Evolutionary conservation across 768 basidiomycete genomes (phyloP).

Genomic region (Podaxis sp.): DNA sequence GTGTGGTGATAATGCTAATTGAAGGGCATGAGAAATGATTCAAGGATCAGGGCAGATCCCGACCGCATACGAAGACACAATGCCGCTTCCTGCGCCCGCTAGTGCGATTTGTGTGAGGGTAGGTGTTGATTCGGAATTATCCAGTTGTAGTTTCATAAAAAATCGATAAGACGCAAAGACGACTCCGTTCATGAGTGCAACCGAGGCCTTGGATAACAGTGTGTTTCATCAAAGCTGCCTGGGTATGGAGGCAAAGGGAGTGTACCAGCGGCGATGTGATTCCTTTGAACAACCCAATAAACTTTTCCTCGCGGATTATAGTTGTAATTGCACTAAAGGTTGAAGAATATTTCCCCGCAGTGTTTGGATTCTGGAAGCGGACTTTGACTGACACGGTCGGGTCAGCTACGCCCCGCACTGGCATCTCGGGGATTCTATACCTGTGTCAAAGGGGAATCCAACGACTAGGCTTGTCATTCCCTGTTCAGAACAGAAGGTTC

Average conservation of each 20-base stretch:
- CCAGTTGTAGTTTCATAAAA: slow-evolving; percentile 66
- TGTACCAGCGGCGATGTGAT: slow-evolving; percentile 75
- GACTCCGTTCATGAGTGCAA: slow-evolving; percentile 79
- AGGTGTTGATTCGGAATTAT: slow-evolving; percentile 45
- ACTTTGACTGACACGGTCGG: slow-evolving; percentile 61
- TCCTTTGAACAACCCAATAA: slow-evolving; percentile 72
- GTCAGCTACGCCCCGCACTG: neutral
- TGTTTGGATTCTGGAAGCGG: slow-evolving; percentile 66
- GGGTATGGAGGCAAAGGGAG: neutral
- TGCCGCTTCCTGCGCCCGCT: slow-evolving; percentile 79
- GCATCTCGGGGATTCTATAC: slow-evolving; percentile 15
- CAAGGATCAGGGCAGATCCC: neutral
- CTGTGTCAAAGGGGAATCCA: slow-evolving; percentile 76
- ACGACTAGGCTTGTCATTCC: slow-evolving; percentile 67
- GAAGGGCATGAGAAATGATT: neutral
- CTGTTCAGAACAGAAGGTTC: slow-evolving; percentile 21
- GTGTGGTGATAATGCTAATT: slow-evolving; percentile 69
- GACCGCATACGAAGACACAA: slow-evolving; percentile 68
- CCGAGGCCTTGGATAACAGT: slow-evolving; percentile 47
- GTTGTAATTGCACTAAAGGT: slow-evolving; percentile 64
- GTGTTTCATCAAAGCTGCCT: neutral
- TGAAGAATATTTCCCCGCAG: slow-evolving; percentile 56
- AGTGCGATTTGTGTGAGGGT: slow-evolving; percentile 69
- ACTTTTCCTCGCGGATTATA: slow-evolving; percentile 68
- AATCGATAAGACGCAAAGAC: slow-evolving; percentile 85